A percentile compares a stretch with the other conserved stretches of the same genome.
phyloP scores from a whole-genome alignment of 345 rosid genomes.

The Camelina hispida region DNA sequence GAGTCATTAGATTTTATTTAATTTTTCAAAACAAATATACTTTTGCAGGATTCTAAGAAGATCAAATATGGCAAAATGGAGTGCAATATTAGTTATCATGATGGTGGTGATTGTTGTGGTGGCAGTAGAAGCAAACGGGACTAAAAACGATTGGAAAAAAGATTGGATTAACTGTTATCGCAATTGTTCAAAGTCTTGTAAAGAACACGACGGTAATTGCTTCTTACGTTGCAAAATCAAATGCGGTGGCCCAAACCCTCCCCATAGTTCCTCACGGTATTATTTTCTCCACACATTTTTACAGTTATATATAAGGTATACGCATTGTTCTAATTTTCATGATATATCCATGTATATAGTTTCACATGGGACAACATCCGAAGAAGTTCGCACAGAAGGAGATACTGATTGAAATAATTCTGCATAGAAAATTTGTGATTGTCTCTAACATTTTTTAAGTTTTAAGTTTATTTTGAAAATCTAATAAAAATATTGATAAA shows the following conservation, averaged over 20 bases:
- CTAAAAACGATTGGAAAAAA: neutral
- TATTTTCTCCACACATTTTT: neutral
- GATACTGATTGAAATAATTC: no score
- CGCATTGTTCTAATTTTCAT: no score
- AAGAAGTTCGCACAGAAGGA: no score
- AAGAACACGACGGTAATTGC: neutral
- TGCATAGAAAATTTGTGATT: no score
- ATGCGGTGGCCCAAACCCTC: constrained; percentile 43
- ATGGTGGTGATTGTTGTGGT: neutral
- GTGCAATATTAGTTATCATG: neutral
- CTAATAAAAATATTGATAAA: no score
- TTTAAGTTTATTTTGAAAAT: no score
- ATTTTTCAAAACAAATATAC: neutral
- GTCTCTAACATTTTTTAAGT: no score
- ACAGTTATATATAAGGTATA: no score
- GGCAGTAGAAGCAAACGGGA: neutral
- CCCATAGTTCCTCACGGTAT: neutral
- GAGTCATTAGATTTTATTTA: neutral
- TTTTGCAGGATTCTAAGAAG: neutral
- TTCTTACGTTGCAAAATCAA: constrained; percentile 23
- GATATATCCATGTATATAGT: no score
- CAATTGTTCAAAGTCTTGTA: neutral
- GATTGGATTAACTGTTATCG: neutral
- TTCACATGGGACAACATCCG: no score
- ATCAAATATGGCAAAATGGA: neutral